Percentiles rank a stretch among this genome's conserved stretches.
Conservation (phyloP, 1,284 basidiomycete genomes). For the Apiotrichum domesticum region DNA sequence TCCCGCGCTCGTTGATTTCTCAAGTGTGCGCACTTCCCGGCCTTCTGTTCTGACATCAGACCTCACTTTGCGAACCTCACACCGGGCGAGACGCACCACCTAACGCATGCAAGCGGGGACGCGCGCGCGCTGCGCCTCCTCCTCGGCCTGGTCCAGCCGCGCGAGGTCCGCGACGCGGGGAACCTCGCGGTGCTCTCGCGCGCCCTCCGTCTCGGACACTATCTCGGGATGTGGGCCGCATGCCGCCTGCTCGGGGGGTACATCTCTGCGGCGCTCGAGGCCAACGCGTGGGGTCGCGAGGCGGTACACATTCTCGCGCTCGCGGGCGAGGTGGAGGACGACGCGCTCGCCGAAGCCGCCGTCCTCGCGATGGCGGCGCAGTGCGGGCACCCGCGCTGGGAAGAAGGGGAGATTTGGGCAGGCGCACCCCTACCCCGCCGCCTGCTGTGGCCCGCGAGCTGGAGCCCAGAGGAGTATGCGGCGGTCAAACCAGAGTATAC, state of each 20-base stretch:
- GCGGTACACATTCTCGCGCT: not conserved
- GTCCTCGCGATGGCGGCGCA: not conserved
- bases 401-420: not conserved
- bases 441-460: not conserved
- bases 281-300: not conserved
- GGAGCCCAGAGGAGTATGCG: not conserved
- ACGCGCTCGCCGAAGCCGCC: not conserved
- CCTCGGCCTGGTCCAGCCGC: too few species aligned
- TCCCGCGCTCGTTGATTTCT: too few species aligned
- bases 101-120: too few species aligned
- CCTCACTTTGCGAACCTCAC: too few species aligned
- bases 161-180: too few species aligned
- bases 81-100: too few species aligned
- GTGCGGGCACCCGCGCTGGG: not conserved
- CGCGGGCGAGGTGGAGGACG: slow-evolving; percentile 1
- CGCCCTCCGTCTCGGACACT: not conserved
- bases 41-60: too few species aligned
- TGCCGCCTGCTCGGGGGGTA: not conserved
- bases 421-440: not conserved
- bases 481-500: too few species aligned
- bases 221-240: not conserved
- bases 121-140: too few species aligned
- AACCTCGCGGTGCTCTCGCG: too few species aligned
- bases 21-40: too few species aligned
- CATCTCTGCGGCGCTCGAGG: not conserved